A percentile compares a stretch with the other conserved stretches of the same genome.
Evolutionary conservation across 1,284 basidiomycete species (phyloP).

Genomic region (Puccinia coronata): DNA sequence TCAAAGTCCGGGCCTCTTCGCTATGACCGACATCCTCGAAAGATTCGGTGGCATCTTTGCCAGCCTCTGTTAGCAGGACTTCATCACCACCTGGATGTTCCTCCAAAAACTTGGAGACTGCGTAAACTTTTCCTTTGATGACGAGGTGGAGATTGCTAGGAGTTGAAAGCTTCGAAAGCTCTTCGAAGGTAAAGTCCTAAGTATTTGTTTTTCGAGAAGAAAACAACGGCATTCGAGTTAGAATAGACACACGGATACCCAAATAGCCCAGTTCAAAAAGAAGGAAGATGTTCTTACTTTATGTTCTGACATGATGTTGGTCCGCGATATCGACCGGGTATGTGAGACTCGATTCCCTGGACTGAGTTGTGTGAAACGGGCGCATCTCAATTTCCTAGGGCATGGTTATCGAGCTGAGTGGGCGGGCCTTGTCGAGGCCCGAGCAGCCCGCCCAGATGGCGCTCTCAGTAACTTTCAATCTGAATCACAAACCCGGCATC

Average conservation of each 20-base stretch:
- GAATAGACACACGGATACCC: not conserved
- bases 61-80: conserved; percentile 87
- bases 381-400: too few relatives aligned
- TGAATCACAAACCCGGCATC: too few relatives aligned
- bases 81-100: conserved; percentile 99
- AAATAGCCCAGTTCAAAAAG: not conserved
- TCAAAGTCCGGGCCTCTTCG: conserved; percentile 89
- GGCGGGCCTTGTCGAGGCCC: too few relatives aligned
- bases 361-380: too few relatives aligned
- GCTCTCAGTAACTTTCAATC: too few relatives aligned
- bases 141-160: conserved; percentile 34
- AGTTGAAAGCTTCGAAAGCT: conserved; percentile 17
- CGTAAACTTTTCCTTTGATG: conserved; percentile 68
- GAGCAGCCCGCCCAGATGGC: too few relatives aligned
- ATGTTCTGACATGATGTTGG: not conserved
- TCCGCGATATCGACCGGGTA: not conserved
- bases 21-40: conserved; percentile 99
- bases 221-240: too few relatives aligned
- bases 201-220: not conserved
- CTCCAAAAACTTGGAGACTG: conserved; percentile 90
- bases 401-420: too few relatives aligned
- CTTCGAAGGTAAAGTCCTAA: conserved; percentile 46
- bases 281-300: not conserved
- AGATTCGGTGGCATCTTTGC: conserved; percentile 93
- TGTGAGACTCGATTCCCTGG: not conserved